Evolutionary conservation across 805 yeast genomes (phyloP).

Genomic region (Candida sonorensis): DNA sequence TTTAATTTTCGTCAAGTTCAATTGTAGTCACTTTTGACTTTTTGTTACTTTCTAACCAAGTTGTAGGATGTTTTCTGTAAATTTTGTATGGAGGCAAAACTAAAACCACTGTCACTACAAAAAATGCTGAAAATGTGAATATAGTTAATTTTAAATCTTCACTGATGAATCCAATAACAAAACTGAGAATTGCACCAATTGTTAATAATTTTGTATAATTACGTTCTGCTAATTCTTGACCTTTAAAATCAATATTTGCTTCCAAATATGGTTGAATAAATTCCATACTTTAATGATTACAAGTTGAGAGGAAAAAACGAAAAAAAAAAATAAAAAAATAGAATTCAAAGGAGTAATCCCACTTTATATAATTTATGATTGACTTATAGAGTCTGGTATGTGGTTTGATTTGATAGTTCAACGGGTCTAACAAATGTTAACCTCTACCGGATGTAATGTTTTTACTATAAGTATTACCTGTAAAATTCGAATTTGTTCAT

Average conservation of each 20-base stretch:
- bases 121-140: conserved; percentile 31
- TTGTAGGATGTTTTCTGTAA: conserved; percentile 42
- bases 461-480: too few species aligned
- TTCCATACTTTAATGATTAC: conserved; percentile 10
- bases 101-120: conserved; percentile 28
- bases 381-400: too few species aligned
- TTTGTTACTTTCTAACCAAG: conserved; percentile 33
- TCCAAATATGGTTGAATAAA: conserved; percentile 14
- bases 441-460: too few species aligned
- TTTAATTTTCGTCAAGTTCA: conserved; percentile 11
- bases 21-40: conserved; percentile 9
- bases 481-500: too few species aligned
- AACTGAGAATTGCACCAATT: conserved; percentile 31
- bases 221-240: conserved; percentile 40
- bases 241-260: conserved; percentile 42
- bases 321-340: not conserved
- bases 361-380: too few species aligned
- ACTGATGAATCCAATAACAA: conserved; percentile 40
- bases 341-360: too few species aligned
- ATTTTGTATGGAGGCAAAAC: conserved; percentile 55
- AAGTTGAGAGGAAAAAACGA: not conserved
- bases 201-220: conserved; percentile 23
- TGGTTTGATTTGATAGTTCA: too few species aligned
- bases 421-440: too few species aligned
- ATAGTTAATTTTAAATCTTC: conserved; percentile 37